A percentile compares a stretch with the other conserved stretches of the same genome.
Conservation (phyloP, 2,329 filamentous ascomycete species). For the Fusarium kyushuense region DNA sequence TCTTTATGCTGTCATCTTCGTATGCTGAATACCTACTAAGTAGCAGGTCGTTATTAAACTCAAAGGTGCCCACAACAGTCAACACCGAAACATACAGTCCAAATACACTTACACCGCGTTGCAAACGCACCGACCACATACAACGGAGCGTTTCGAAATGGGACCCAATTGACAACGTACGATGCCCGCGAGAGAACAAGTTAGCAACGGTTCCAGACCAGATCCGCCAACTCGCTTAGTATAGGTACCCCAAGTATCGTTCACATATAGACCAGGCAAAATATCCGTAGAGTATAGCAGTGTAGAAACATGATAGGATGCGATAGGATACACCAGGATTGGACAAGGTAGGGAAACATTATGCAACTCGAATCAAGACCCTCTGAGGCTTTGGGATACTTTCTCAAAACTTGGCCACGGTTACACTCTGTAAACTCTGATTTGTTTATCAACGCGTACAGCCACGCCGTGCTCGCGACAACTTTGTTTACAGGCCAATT, state of each 20-base stretch:
- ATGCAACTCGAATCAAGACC: slow-evolving; percentile 29
- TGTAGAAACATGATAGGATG: neutral
- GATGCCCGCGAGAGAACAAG: slow-evolving; percentile 14
- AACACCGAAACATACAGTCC: neutral
- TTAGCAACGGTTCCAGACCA: slow-evolving; percentile 29
- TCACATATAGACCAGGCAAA: neutral
- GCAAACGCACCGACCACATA: slow-evolving; percentile 26
- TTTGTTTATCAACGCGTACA: slow-evolving; percentile 35
- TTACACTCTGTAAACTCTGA: slow-evolving; percentile 30
- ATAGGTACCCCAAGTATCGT: neutral
- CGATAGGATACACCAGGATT: neutral
- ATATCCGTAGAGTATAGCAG: too few relatives aligned
- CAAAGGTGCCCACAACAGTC: slow-evolving; percentile 14
- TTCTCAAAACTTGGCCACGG: slow-evolving; percentile 26
- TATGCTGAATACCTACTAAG: slow-evolving; percentile 1
- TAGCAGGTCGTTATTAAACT: neutral
- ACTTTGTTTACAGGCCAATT: slow-evolving; percentile 1
- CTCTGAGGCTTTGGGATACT: slow-evolving; percentile 17
- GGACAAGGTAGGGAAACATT: neutral
- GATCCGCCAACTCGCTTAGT: slow-evolving; percentile 1
- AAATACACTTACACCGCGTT: slow-evolving; percentile 1
- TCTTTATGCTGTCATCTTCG: slow-evolving; percentile 37
- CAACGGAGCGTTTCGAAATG: slow-evolving; percentile 33
- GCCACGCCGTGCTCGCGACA: slow-evolving; percentile 25
- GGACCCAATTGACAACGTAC: slow-evolving; percentile 35